phyloP scores from a whole-genome alignment of 2,329 filamentous ascomycete species.

The Colletotrichum sp. region DNA sequence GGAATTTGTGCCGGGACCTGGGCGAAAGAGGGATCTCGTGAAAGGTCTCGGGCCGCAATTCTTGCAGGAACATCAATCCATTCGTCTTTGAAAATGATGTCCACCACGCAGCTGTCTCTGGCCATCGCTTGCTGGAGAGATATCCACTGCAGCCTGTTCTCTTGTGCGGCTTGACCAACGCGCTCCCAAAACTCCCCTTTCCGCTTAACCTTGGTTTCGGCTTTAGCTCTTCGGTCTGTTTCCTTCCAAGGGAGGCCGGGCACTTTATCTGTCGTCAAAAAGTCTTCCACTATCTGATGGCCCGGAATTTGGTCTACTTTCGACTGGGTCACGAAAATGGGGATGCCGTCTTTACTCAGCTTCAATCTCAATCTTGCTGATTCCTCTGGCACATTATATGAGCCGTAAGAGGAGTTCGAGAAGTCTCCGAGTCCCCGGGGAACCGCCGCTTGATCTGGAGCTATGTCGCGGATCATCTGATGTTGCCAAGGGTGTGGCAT shows the following conservation, averaged over 20 bases:
- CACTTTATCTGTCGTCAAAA: neutral
- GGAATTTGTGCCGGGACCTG: neutral
- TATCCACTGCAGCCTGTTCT: conserved; percentile 7
- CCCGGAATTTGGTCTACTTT: neutral
- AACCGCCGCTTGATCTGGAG: neutral
- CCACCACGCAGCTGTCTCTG: conserved; percentile 11
- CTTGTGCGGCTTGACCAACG: neutral
- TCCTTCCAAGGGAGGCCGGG: neutral
- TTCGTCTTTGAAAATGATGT: conserved; percentile 1
- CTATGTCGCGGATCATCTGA: neutral
- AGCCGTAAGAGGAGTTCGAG: neutral
- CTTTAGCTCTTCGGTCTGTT: neutral
- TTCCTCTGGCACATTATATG: neutral
- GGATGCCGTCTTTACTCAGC: conserved; percentile 10
- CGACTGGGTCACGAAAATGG: neutral
- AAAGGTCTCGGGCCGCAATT: neutral
- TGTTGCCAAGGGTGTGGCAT: neutral
- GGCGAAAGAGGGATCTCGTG: neutral
- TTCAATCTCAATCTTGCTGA: neutral
- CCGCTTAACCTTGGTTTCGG: neutral
- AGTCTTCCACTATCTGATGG: neutral
- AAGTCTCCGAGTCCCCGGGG: neutral
- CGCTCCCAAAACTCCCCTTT: conserved; percentile 14
- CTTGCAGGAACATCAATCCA: neutral
- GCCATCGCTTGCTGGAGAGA: conserved; percentile 15